Base-by-base conservation (phyloP, 2,329 filamentous ascomycete genomes). In the Mycosphaerella sp. region DNA sequence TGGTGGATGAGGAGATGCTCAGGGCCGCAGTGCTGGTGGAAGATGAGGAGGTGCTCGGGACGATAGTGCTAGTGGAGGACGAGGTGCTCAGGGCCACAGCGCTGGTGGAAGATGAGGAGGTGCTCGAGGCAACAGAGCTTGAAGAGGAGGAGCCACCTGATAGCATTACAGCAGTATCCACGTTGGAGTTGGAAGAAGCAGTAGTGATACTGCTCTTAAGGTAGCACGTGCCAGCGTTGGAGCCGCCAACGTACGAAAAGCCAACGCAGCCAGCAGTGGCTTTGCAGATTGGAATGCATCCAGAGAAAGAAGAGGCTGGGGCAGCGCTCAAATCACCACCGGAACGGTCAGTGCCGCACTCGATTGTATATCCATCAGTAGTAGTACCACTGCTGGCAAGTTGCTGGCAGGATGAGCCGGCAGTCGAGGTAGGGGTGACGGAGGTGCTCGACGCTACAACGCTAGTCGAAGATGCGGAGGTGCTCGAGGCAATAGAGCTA, bases 211-310 rank as follows among this genome's bases (percentile, higher is more conserved):
- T 38, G 32, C 36, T 53, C 51, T 61, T 59, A 42, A 59, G 43
- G 51, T 57, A 61, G 49, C 59, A 58, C 14, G 38, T 34, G 9
- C 57, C 57, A 6, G 51, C 14, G 11, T 48, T 44, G 17, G n/a
- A 31, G 21, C 55, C 54, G 17, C 54, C 51, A 14, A 55, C 42
- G 42, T 55, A 59, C 10, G 55, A 41, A 31, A 54, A 61, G 7
- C 57, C 59, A 12, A 61, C 53, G 46, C 59, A 61, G 9, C 45
- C 51, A 31, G 54, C 12, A 17, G 44, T 12, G 6, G 44, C 32
- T 23, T 66, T 62, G 55, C 64, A 66, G n/a, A 48, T 52, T 2
- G 54, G 50, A 34, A 64, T 59, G 54, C 65, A 67, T 11, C 32
- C 62, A 6, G 48, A 46, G 52, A 64, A 67, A 4, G 53, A 55